Evolutionary conservation across 2,329 filamentous ascomycete genomes (phyloP).

Genomic region (Alternaria consortialis): DNA sequence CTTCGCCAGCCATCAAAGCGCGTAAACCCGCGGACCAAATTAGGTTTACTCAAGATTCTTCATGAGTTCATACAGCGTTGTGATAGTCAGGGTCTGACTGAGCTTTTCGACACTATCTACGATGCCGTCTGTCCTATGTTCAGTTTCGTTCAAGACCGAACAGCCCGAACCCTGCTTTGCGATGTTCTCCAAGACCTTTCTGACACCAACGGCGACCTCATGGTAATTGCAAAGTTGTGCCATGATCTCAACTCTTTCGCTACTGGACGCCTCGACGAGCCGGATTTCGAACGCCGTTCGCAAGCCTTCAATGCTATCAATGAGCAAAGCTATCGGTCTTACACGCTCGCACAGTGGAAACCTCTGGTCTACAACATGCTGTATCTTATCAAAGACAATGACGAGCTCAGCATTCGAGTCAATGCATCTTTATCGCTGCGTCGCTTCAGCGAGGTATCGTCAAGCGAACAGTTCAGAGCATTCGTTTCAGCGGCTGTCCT

Average conservation of each 20-base stretch:
- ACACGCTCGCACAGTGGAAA: conserved; percentile 80
- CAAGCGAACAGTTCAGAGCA: conserved; percentile 61
- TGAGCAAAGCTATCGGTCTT: conserved; percentile 64
- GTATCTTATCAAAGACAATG: conserved; percentile 83
- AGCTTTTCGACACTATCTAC: conserved; percentile 73
- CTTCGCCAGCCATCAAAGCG: conserved; percentile 84
- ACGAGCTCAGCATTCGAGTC: conserved; percentile 84
- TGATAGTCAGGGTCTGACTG: conserved; percentile 63
- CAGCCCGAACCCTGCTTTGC: conserved; percentile 77
- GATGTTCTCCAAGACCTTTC: conserved; percentile 77
- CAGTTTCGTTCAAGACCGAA: conserved; percentile 85
- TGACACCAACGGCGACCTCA: conserved; percentile 67
- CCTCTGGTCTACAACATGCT: conserved; percentile 89
- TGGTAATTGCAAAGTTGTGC: conserved; percentile 74
- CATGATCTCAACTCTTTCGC: conserved; percentile 82
- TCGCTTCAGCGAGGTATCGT: conserved; percentile 72
- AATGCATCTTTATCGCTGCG: conserved; percentile 85
- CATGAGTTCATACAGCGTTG: conserved; percentile 79
- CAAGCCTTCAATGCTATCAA: conserved; percentile 78
- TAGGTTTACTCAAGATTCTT: conserved; percentile 79
- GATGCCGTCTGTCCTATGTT: conserved; percentile 82
- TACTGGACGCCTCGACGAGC: conserved; percentile 76
- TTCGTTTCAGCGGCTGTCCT: conserved; percentile 73
- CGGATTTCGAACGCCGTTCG: conserved; percentile 85
- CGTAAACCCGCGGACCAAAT: conserved; percentile 85